Evolutionary conservation across 192 early-diverging fungal species (phyloP), one percentile per base, ranked within the genome.

Genomic region (Coemansia sp.): DNA sequence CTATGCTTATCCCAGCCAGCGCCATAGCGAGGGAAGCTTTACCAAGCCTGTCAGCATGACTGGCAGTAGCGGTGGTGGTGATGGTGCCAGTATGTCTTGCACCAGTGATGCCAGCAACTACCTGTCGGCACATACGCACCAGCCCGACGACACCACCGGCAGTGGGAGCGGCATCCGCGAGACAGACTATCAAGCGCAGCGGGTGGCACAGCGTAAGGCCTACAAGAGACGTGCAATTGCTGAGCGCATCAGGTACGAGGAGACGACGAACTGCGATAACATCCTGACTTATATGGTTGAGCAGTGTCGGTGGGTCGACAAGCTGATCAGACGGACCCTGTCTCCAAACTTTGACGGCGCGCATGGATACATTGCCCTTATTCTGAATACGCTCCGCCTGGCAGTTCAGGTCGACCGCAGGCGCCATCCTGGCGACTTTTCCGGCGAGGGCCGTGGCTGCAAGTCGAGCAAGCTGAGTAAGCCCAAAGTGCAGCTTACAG

Each of bases 301-400:
- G 63, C 71, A 81, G 62, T 59, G 64, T 31, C 69, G 68, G 62
- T 81, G 71, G 71, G 41, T 55, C 2, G 78, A 75, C 54, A 74
- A 72, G 65, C 65, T 81, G 15, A 60, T 81, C 11, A 59, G 68
- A n/a, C 71, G 72, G 6, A 68, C 78, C 1, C 11, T 22, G 17
- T 74, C 72, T 34, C 68, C 72, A 14, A 81, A 74, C 63, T 73
- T 70, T 73, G 68, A 70, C 47, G 78, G 78, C 19, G 68, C 72
- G 2, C 67, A 72, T 25, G 78, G 78, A 5, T 81, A 68, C 42
- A 74, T 75, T n/a, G 61, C 66, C 25, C 69, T 81, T 34, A 74
- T 81, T 20, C 69, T 81, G 29, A 81, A 81, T 34, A 81, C 78
- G 33, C 78, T 81, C 15, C 71, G 78, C 20, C 53, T 81, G 25